phyloP scores from a whole-genome alignment of 2,329 filamentous ascomycete species.

The Nemania diffusa region DNA sequence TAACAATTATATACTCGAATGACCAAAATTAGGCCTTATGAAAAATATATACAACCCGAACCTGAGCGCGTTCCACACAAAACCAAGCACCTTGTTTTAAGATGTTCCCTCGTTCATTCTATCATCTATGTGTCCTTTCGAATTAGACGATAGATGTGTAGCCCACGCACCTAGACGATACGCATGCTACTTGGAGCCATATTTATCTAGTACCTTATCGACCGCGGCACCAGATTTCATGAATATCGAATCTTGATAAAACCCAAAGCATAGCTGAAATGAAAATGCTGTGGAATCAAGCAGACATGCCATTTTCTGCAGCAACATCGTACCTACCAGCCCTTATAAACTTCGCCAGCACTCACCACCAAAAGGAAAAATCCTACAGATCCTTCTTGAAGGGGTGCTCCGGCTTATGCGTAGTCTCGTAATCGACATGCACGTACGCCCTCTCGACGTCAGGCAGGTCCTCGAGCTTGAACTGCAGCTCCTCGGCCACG shows the following conservation, averaged over 20 bases:
- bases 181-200: background rate
- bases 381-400: slow-evolving; percentile 69
- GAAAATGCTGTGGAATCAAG: background rate
- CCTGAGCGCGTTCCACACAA: background rate
- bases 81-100: background rate
- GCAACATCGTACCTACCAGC: background rate
- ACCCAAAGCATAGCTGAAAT: background rate
- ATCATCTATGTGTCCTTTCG: background rate
- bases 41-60: background rate
- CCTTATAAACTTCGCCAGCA: background rate
- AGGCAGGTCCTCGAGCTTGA: slow-evolving; percentile 90
- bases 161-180: background rate
- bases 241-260: background rate
- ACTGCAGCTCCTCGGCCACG: slow-evolving; percentile 91
- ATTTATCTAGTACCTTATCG: no score
- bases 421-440: slow-evolving; percentile 97
- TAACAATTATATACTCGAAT: background rate
- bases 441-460: slow-evolving; percentile 95
- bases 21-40: background rate
- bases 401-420: slow-evolving; percentile 87
- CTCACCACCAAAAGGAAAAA: background rate
- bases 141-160: background rate
- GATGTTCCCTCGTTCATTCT: background rate
- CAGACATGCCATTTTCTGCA: background rate
- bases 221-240: no score